Evolutionary conservation across 169 alveolate species (phyloP).

Genomic region (Cryptosporidium xiaoi): DNA sequence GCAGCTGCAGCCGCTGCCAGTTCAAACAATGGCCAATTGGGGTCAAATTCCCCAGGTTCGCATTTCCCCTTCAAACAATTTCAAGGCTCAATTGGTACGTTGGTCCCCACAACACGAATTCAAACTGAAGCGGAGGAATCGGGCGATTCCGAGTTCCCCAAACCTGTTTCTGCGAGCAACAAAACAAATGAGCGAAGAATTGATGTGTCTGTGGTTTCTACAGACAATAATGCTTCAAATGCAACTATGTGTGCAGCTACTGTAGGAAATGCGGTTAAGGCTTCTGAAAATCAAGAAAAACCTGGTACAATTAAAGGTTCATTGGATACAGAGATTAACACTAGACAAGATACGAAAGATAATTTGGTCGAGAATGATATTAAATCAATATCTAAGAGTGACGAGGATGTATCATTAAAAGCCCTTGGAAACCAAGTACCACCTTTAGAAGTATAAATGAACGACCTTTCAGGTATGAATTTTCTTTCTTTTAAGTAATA

Average conservation of each 20-base stretch:
- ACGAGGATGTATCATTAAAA: not conserved
- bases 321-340: not conserved
- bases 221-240: constrained; percentile 2
- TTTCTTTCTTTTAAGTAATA: too few species aligned
- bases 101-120: constrained; percentile 5
- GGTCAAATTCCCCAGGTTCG: not conserved
- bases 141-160: not conserved
- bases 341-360: not conserved
- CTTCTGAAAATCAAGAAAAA: not conserved
- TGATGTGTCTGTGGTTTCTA: constrained; percentile 5
- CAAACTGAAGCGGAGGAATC: constrained; percentile 4
- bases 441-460: too few species aligned
- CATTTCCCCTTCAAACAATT: constrained; percentile 50
- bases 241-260: not conserved
- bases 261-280: not conserved
- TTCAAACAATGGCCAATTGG: constrained; percentile 24
- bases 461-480: too few species aligned
- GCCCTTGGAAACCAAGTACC: too few species aligned
- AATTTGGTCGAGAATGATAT: not conserved
- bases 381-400: constrained; percentile 1
- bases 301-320: not conserved
- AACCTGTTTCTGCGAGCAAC: not conserved
- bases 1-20: constrained; percentile 64
- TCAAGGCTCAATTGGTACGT: constrained; percentile 18
- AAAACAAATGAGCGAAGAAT: not conserved